These are phyloP conservation scores for Mrakia hoshinonis DNA, from an alignment of 768 basidiomycete species.

Conservation along the genomic window DNA sequence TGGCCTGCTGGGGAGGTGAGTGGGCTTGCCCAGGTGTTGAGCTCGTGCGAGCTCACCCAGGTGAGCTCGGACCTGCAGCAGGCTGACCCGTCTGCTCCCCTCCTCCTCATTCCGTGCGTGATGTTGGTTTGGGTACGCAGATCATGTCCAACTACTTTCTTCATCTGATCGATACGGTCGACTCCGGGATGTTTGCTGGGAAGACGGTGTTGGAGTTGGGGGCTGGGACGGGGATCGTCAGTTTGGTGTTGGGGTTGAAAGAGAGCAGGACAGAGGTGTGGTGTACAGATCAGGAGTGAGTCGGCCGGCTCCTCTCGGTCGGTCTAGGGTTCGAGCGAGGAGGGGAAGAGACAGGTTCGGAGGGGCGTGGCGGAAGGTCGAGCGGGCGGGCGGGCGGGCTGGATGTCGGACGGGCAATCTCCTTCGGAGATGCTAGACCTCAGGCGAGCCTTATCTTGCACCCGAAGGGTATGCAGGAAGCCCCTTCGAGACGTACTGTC, in stretches of 20 bases:
- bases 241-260: constrained; percentile 65
- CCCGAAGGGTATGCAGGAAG: background rate
- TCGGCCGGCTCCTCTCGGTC: constrained; percentile 32
- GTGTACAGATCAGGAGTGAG: constrained; percentile 87
- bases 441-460: too few species aligned
- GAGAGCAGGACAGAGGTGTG: constrained; percentile 52
- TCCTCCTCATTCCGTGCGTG: background rate
- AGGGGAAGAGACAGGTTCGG: background rate
- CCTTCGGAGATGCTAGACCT: too few species aligned
- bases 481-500: too few species aligned
- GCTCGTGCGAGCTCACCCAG: background rate
- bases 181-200: constrained; percentile 33
- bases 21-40: too few species aligned
- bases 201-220: constrained; percentile 72
- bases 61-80: background rate
- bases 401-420: too few species aligned
- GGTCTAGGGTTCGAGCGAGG: background rate
- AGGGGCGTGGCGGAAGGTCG: background rate
- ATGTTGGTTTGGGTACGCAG: background rate
- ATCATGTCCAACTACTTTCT: constrained; percentile 27
- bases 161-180: constrained; percentile 11
- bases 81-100: background rate
- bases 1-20: constrained; percentile 66
- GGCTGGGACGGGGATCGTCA: constrained; percentile 87
- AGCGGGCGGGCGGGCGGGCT: too few species aligned